Evolutionary conservation across 2,329 filamentous ascomycete species (phyloP).

Genomic region (Fulvia fulva): DNA sequence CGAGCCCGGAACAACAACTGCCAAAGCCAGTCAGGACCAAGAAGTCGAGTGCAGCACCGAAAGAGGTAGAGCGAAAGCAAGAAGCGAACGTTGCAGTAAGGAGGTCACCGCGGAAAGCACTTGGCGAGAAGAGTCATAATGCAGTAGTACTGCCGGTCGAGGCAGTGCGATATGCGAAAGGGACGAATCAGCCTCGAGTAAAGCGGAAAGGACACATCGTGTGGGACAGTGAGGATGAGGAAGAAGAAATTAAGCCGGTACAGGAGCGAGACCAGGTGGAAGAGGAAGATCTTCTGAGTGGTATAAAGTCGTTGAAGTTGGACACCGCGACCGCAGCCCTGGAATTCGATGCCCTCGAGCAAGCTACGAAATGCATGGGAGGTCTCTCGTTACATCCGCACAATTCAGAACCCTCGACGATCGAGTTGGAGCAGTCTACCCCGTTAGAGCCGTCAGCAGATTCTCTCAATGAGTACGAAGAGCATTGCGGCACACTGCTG

Average conservation of each 20-base stretch:
- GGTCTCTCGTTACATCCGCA: not conserved
- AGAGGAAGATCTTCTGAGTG: not conserved
- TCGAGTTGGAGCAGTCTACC: not conserved
- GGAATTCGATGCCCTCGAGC: not conserved
- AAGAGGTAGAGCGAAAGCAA: not conserved
- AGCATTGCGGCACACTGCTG: conserved; percentile 29
- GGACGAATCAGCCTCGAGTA: conserved; percentile 7
- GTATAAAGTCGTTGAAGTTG: not conserved
- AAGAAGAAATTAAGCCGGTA: not conserved
- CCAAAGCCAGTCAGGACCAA: conserved; percentile 8
- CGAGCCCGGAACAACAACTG: conserved; percentile 23
- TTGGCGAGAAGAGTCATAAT: conserved; percentile 24
- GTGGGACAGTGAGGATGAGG: conserved; percentile 4
- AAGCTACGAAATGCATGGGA: not conserved
- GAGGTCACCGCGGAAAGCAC: conserved; percentile 14
- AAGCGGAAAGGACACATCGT: conserved; percentile 2
- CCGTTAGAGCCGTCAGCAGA: not conserved
- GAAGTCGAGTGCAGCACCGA: not conserved
- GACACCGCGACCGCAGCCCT: not conserved
- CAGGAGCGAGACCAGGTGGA: not conserved
- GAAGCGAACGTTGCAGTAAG: not conserved
- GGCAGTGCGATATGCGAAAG: conserved; percentile 3
- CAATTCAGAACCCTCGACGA: not conserved
- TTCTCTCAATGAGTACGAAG: conserved; percentile 17
- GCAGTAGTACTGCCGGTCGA: conserved; percentile 16